Evolutionary conservation across 176 grass and related monocot species (phyloP).

Genomic region (Rhynchospora pubera): DNA sequence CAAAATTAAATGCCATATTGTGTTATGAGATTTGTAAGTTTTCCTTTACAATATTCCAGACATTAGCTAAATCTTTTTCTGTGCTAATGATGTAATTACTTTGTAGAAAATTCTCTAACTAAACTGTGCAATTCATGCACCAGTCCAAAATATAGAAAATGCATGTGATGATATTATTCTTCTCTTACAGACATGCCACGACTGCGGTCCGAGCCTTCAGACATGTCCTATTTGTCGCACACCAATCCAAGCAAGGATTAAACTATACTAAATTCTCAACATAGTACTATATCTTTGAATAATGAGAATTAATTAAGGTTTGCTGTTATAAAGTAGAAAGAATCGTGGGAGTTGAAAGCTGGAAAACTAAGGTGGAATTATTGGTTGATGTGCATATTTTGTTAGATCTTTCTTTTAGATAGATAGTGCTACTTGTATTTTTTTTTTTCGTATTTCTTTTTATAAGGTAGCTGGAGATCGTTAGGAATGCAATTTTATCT

Average conservation of each 20-base stretch:
- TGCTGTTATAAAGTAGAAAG: background rate
- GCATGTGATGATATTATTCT: background rate
- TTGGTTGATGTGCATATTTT: background rate
- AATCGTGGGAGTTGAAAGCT: background rate
- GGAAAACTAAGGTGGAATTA: background rate
- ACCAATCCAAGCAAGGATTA: conserved; percentile 33
- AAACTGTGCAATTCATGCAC: no score
- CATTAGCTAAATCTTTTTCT: background rate
- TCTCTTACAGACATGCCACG: conserved; percentile 32
- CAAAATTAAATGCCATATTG: background rate
- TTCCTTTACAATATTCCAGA: background rate
- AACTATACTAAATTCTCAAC: conserved; percentile 26
- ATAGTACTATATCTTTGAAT: background rate
- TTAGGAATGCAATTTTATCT: background rate
- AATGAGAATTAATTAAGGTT: background rate
- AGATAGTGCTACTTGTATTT: background rate
- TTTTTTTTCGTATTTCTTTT: background rate
- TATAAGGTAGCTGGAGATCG: background rate
- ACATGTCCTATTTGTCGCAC: conserved; percentile 34
- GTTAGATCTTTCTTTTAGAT: background rate
- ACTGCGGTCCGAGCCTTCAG: conserved; percentile 20
- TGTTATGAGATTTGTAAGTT: background rate
- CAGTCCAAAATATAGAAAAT: background rate
- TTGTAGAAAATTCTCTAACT: background rate
- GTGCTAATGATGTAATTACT: background rate